Base-by-base conservation (phyloP, 2,329 filamentous ascomycete species). In the Arachnopeziza araneosa region DNA sequence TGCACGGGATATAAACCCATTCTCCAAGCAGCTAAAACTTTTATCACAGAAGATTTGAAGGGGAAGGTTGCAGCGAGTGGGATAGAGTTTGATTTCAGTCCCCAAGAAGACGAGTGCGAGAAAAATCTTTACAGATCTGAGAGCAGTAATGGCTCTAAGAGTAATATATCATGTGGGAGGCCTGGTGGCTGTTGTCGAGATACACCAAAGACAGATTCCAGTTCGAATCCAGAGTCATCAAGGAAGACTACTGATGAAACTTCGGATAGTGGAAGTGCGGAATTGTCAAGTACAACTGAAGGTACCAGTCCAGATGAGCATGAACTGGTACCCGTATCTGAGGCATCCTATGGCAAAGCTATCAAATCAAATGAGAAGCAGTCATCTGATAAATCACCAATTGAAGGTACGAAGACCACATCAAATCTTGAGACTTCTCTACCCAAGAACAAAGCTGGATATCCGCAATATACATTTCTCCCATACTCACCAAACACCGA, bases 1-100 rank as follows among this genome's bases (percentile, higher is more conserved):
- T 98, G 93, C 75, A 98, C 93, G 0, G 93, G 93, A 2, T 98
- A 98, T 72, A 81, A 92, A 58, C 91, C 93, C 0, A 97, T 98
- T 58, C 78, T 97, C 3, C 91, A 97, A 71, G 93, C 93, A 6
- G 93, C 93, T 2, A 91, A 95, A 69, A 93, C 90, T 1, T 98
- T 98, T 73, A 90, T 70, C n/a, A 62, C 60, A 3, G 67, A 67
- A 32, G 66, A 68, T 50, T 52, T 70, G 9, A 67, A 69, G 24
- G 85, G 68, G 74, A 79, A 26, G 77, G 77, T 9, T 75, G 75
- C 48, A 78, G 85, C 70, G 89, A 86, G 66, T 89, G 88, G 86
- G 75, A 88, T 60, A 80, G 79, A 19, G 75, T 61, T 36, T 72
- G 80, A 2, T 74, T 77, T 55, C 77, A 76, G 1, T 67, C 68